Conservation (phyloP, 306 rosid genomes). For the Vachellia pachyceras region DNA sequence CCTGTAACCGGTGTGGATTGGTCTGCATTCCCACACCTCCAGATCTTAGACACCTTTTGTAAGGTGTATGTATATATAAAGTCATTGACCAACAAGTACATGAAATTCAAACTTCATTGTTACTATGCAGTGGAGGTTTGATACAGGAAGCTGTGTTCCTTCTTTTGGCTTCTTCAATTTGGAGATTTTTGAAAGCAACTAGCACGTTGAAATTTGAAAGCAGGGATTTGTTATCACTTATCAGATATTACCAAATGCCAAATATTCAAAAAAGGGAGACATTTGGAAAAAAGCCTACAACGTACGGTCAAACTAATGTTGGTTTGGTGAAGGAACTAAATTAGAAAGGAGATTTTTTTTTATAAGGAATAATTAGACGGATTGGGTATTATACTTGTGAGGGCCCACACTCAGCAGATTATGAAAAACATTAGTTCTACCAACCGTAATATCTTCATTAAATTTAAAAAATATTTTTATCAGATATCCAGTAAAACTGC, state of each 20-base stretch:
- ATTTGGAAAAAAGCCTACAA: not conserved
- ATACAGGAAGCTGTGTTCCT: not conserved
- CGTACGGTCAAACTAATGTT: not conserved
- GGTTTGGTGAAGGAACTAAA: not conserved
- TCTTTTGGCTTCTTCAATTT: not conserved
- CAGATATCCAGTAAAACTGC: no score
- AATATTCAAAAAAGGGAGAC: not conserved
- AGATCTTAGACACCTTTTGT: conserved; percentile 15
- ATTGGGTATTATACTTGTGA: no score
- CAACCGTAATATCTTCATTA: no score
- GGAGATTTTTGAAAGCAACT: not conserved
- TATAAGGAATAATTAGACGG: no score
- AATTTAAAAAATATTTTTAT: no score
- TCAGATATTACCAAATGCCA: not conserved
- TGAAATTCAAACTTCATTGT: not conserved
- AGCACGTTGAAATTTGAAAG: not conserved
- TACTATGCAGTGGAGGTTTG: not conserved
- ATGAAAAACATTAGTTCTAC: no score
- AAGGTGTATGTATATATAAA: not conserved
- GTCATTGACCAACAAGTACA: not conserved
- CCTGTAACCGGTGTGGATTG: no score
- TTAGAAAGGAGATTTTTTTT: not conserved
- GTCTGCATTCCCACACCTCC: no score
- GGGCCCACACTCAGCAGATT: no score
- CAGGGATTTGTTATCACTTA: not conserved